These are phyloP conservation scores for Boletus huronensis DNA, from an alignment of 768 basidiomycete species.

Conservation along the genomic window DNA sequence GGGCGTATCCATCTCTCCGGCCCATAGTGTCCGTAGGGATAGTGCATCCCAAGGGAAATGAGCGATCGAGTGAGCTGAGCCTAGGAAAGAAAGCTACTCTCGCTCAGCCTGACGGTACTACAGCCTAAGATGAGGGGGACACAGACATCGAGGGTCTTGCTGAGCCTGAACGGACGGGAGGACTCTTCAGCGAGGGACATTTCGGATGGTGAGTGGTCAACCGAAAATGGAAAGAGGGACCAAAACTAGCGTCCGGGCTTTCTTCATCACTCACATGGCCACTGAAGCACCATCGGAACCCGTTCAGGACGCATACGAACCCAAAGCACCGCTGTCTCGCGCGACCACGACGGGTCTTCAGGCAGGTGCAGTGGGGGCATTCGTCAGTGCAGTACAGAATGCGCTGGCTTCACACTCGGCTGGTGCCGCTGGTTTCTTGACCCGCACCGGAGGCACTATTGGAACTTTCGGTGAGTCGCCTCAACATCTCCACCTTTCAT, in stretches of 20 bases:
- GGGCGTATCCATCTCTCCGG: constrained; percentile 29
- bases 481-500: neutral
- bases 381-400: constrained; percentile 76
- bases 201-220: neutral
- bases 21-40: constrained; percentile 40
- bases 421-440: constrained; percentile 84
- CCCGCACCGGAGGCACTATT: constrained; percentile 84
- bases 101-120: constrained; percentile 8
- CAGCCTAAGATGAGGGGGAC: constrained; percentile 7
- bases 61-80: constrained; percentile 36
- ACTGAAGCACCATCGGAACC: constrained; percentile 16
- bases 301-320: constrained; percentile 35
- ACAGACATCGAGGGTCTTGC: constrained; percentile 45
- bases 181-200: constrained; percentile 7
- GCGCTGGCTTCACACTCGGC: constrained; percentile 70
- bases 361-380: constrained; percentile 59
- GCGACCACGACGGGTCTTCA: constrained; percentile 61
- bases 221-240: constrained; percentile 25
- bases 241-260: neutral
- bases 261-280: constrained; percentile 20
- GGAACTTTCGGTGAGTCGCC: constrained; percentile 78
- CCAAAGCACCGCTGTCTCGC: constrained; percentile 53
- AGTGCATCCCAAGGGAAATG: constrained; percentile 42
- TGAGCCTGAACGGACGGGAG: constrained; percentile 39
- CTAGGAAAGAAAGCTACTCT: constrained; percentile 33